phyloP scores from a whole-genome alignment of 345 rosid species.

The Garcia nutans region DNA sequence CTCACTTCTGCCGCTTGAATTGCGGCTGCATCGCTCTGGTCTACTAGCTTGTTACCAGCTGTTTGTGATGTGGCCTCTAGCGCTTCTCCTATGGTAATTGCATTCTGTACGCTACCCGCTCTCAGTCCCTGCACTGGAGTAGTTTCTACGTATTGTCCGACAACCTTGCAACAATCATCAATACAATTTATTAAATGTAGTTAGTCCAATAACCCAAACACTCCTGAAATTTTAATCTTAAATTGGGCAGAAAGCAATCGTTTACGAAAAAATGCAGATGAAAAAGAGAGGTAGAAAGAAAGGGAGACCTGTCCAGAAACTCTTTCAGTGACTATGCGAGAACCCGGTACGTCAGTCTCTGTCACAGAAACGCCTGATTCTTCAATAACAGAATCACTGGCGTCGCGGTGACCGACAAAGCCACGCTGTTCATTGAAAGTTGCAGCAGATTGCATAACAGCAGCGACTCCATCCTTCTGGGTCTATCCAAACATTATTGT shows the following conservation, averaged over 20 bases:
- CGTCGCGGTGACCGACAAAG: constrained; percentile 42
- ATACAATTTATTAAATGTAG: neutral
- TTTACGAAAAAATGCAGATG: no score
- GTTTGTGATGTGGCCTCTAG: constrained; percentile 50
- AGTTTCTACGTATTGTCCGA: constrained; percentile 50
- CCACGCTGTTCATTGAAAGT: constrained; percentile 51
- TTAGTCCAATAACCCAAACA: neutral
- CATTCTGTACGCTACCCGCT: constrained; percentile 26
- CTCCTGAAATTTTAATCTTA: no score
- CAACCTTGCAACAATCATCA: constrained; percentile 30
- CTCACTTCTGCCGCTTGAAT: constrained; percentile 72
- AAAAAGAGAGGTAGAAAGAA: neutral
- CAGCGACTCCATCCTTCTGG: constrained; percentile 61
- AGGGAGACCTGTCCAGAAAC: constrained; percentile 57
- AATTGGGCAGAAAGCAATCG: no score
- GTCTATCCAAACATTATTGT: constrained; percentile 56
- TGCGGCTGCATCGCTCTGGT: constrained; percentile 69
- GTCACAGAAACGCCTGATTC: constrained; percentile 51
- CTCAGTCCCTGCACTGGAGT: constrained; percentile 31
- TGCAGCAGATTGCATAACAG: constrained; percentile 66
- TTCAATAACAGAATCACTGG: constrained; percentile 35
- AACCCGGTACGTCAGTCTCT: constrained; percentile 50
- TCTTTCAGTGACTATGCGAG: constrained; percentile 54
- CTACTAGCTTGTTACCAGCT: constrained; percentile 49
- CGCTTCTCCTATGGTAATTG: constrained; percentile 67